Evolutionary conservation across 352 stramenopile genomes (phyloP), one percentile per base, ranked within the genome.

Genomic region (Pseudoperonospora humuli): DNA sequence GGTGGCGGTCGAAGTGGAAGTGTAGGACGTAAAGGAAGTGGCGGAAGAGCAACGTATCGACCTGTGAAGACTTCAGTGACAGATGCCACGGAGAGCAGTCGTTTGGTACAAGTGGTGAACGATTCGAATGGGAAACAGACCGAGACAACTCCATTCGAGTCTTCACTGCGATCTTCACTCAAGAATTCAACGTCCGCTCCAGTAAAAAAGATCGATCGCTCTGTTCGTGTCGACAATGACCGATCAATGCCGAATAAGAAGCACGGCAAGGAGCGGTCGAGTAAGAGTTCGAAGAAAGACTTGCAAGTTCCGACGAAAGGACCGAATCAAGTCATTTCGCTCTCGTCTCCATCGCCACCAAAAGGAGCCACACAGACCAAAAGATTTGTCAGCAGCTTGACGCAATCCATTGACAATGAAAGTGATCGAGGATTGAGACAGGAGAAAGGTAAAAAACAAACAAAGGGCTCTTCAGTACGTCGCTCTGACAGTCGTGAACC

Each of bases 151-250:
- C 36, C 54, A 3, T 86, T 84, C 31, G 53, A 48, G 39, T 86
- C 77, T 15, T 86, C 77, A 5, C 26, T 89, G 44, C 61, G 36
- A 32, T 81, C 74, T 29, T 86, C 76, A 7, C 28, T 85, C 24
- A 62, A 65, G 44, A 41, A 66, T 17, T 64, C 72, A 13, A 26
- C 41, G 18, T 18, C 43, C 24, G 15, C 9, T 9, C 17, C 52
- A 4, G 26, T 18, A 8, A 67, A 67, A 43, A 40, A 14, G 29
- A 61, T 36, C 14, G 48, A 61, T 13, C 48, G 49, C 14, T 53
- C 28, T 7, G 50, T 61, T 13, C 40, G 45, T 37, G 52, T 52
- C 11, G 39, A 63, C 32, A 43, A 48, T 8, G 23, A 49, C 35
- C 20, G 29, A 3, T 4, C 29, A 11, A 11, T 14, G n/a, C 7